Evolutionary conservation across 768 basidiomycete species (phyloP).

Genomic region (Botryobasidium botryosum): DNA sequence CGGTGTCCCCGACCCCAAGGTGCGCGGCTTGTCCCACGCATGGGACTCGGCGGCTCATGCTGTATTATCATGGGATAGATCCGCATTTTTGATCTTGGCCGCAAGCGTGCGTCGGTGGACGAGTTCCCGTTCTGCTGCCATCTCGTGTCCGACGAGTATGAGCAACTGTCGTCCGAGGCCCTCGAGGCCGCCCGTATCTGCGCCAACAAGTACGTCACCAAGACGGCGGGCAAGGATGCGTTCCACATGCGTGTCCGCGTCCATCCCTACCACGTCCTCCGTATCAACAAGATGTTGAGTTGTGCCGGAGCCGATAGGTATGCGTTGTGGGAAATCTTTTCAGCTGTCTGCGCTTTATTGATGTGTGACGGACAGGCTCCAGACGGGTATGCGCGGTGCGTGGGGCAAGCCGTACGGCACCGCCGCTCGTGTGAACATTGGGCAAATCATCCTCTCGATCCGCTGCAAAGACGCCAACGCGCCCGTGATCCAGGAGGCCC

Average conservation of each 20-base stretch:
- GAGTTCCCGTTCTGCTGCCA: constrained; percentile 97
- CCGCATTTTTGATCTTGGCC: constrained; percentile 88
- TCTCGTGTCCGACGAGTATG: constrained; percentile 95
- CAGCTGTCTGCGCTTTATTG: not conserved
- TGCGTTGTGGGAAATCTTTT: constrained; percentile 13
- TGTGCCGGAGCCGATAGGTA: constrained; percentile 98
- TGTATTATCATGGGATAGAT: constrained; percentile 36
- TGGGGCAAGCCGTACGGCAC: constrained; percentile 99
- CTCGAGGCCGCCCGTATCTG: constrained; percentile 98
- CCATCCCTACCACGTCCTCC: constrained; percentile 96
- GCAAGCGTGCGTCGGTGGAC: constrained; percentile 91
- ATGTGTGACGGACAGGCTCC: constrained; percentile 34
- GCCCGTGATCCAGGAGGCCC: constrained; percentile 84
- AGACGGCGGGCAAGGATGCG: constrained; percentile 94
- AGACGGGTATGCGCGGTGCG: constrained; percentile 97
- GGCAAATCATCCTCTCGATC: constrained; percentile 84
- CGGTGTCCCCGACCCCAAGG: constrained; percentile 95
- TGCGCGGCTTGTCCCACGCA: constrained; percentile 16
- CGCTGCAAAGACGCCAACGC: constrained; percentile 82
- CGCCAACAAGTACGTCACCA: constrained; percentile 98
- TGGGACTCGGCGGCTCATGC: not conserved
- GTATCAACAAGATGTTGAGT: constrained; percentile 99
- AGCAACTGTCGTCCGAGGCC: constrained; percentile 89
- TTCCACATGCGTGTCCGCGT: constrained; percentile 97
- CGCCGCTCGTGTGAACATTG: constrained; percentile 91